Evolutionary conservation across 2,329 filamentous ascomycete genomes (phyloP), one percentile per base, ranked within the genome.

Genomic region (Dactylonectria macrodidyma): DNA sequence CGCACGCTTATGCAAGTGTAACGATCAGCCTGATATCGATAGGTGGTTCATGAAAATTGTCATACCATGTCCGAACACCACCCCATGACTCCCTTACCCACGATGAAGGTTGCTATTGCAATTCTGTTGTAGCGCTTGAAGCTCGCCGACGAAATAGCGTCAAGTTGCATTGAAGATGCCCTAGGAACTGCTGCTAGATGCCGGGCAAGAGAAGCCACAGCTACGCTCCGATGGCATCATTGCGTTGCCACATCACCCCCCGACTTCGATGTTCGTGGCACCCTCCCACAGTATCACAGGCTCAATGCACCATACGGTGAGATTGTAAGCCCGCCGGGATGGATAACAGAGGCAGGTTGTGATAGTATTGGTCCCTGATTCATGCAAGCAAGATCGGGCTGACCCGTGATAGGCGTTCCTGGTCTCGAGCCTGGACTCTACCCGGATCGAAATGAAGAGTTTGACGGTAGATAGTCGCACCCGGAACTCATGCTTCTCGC

Each of bases 381-480:
- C 34, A 61, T 34, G n/a, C 55, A 12, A 24, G 41, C 57, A 12
- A 8, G 48, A 19, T 66, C 30, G 44, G 24, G 38, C 6, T 61
- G 50, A 19, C n/a, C 12, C 16, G 64, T 50, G 3, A 48, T 50
- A 12, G 62, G 66, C 16, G 59, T 60, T 22, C 34, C 22, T 46
- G 62, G 56, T 24, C 61, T 54, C 24, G 55, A 51, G n/a, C 52
- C 50, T 8, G 51, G 55, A 33, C 67, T 62, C 46, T 59, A 65
- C 41, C 57, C 54, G 26, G 60, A 67, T 19, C 65, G 61, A 59
- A 69, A 34, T 2, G 75, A 73, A 30, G 73, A 75, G 50, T 68
- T 48, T 1, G 71, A 75, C 12, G 73, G 75, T 16, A 72, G 30
- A 41, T 58, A 66, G 14, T 61, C 66, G 33, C 59, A 61, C 9